Evolutionary conservation across 2,329 filamentous ascomycete species (phyloP).

Genomic region (Boeremia lycopersici): DNA sequence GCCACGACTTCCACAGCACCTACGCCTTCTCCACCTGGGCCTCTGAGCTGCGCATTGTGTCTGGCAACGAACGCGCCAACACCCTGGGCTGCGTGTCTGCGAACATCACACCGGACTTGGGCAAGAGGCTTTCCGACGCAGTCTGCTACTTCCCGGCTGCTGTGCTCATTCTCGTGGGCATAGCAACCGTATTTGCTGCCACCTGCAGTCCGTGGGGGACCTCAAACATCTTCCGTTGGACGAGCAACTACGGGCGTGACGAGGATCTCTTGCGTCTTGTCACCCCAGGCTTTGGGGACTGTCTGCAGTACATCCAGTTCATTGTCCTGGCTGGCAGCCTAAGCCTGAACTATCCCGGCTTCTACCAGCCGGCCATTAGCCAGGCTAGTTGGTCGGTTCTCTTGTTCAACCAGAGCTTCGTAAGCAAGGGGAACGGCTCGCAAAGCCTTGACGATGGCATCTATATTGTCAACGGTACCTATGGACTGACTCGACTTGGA

Average conservation of each 20-base stretch:
- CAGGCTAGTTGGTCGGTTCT: slow-evolving; percentile 86
- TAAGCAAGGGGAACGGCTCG: slow-evolving; percentile 69
- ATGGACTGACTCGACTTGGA: slow-evolving; percentile 78
- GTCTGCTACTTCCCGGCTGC: slow-evolving; percentile 78
- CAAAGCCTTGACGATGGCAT: slow-evolving; percentile 79
- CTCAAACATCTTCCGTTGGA: slow-evolving; percentile 89
- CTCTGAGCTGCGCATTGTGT: slow-evolving; percentile 73
- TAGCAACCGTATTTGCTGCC: slow-evolving; percentile 82
- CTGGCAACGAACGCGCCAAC: slow-evolving; percentile 69
- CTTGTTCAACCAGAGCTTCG: slow-evolving; percentile 92
- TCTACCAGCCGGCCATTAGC: slow-evolving; percentile 89
- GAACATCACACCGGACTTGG: slow-evolving; percentile 83
- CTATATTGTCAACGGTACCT: slow-evolving; percentile 78
- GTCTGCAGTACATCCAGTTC: slow-evolving; percentile 96
- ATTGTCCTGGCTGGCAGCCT: slow-evolving; percentile 85
- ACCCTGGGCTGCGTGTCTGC: slow-evolving; percentile 80
- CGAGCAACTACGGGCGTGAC: slow-evolving; percentile 96
- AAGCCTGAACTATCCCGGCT: slow-evolving; percentile 88
- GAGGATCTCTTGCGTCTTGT: slow-evolving; percentile 89
- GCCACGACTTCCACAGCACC: slow-evolving; percentile 75
- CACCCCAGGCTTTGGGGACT: slow-evolving; percentile 95
- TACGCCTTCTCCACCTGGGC: slow-evolving; percentile 87
- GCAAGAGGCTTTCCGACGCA: slow-evolving; percentile 68
- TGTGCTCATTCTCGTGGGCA: slow-evolving; percentile 77
- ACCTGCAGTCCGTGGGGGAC: slow-evolving; percentile 95